Base-by-base conservation (phyloP, 202 grass and related monocot species). In the Tripidium arundinaceum region DNA sequence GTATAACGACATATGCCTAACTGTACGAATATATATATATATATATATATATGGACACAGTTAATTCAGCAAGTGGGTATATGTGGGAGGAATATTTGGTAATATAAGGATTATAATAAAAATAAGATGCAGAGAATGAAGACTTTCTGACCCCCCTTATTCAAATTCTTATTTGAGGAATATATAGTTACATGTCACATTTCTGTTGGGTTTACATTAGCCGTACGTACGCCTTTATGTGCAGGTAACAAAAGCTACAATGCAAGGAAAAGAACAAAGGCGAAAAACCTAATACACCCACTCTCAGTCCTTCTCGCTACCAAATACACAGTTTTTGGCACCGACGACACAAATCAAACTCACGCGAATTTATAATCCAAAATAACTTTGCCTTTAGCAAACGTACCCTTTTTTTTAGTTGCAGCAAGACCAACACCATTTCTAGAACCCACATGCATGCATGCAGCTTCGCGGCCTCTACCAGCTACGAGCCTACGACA, bases 141-240 rank as follows among this genome's bases (percentile, higher is more conserved):
- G 18, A 74, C 28, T 60, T 66, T 9, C 1, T 25, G 1, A 11
- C 8, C 38, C 26, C 26, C 13, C 24, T 28, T 28, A 62, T 27
- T 70, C 2, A 62, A 84, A 67, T 42, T 34, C 67, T 85, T 77
- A 26, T 77, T 84, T 81, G 27, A 45, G 37, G 36, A 37, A 72
- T 45, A 63, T 55, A 22, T 22, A 18, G 8, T 81, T 83, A 72
- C 74, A 72, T 52, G 68, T 34, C 60, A 74, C 60, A 67, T 43
- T 66, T 15, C 15, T 85, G 39, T 41, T 41, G 60, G 39, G 38
- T 63, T 70, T 59, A 78, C 65, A 85, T 85, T 34, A 85, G 77
- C 22, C 37, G 22, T 67, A 34, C 24, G 54, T 25, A 58, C 72
- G 28, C 22, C 15, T 75, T 75, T 70, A n/a, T 81, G 65, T 77